Conservation (phyloP, 768 basidiomycete genomes). For the Sarcomyxa edulis region DNA sequence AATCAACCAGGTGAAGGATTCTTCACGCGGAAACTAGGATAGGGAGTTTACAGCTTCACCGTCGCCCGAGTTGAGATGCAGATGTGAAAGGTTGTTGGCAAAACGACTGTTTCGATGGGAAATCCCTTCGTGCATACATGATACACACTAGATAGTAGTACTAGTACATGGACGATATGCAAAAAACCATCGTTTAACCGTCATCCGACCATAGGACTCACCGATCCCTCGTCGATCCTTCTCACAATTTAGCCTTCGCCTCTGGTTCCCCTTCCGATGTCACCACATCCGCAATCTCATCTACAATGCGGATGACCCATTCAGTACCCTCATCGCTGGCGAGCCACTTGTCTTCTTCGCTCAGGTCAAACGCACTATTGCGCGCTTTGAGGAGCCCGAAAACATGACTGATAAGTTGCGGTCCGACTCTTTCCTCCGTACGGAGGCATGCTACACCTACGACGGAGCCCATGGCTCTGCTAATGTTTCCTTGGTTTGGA, state of each 20-base stretch:
- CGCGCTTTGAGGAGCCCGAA: constrained; percentile 89
- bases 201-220: constrained; percentile 12
- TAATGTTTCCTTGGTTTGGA: constrained; percentile 76
- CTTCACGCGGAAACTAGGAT: too few species aligned
- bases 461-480: constrained; percentile 78
- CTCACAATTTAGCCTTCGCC: constrained; percentile 60
- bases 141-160: too few species aligned
- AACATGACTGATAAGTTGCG: constrained; percentile 84
- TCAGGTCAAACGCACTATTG: constrained; percentile 42
- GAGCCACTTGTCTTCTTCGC: constrained; percentile 74
- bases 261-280: constrained; percentile 39
- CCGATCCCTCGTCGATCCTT: too few species aligned
- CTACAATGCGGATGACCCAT: constrained; percentile 83
- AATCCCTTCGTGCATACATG: too few species aligned
- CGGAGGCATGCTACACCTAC: constrained; percentile 83
- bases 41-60: constrained; percentile 10
- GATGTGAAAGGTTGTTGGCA: too few species aligned
- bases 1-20: too few species aligned
- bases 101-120: too few species aligned
- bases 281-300: constrained; percentile 75
- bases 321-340: constrained; percentile 82
- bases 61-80: constrained; percentile 5
- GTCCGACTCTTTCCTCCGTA: constrained; percentile 78
- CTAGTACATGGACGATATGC: constrained; percentile 8
- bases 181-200: constrained; percentile 11